phyloP scores from a whole-genome alignment of 176 grass and related monocot species.

The Ensete glaucum region DNA sequence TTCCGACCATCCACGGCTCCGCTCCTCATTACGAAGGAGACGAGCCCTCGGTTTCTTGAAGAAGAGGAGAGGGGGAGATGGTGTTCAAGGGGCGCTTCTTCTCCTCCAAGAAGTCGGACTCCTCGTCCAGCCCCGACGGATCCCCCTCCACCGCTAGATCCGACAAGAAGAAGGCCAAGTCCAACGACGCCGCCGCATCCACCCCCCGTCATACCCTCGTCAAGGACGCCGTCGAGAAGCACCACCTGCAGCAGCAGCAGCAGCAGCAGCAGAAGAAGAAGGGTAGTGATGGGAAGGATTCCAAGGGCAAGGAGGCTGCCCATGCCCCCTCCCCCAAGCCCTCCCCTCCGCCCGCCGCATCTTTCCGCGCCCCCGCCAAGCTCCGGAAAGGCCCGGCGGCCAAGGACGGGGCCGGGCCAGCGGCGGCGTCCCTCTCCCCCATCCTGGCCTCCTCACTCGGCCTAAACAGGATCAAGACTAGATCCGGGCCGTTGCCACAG shows the following conservation, averaged over 20 bases:
- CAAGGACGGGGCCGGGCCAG: background rate
- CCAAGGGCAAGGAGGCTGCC: conserved; percentile 15
- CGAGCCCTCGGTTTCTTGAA: background rate
- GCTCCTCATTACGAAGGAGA: too few species aligned
- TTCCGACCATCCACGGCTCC: too few species aligned
- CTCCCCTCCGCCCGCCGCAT: background rate
- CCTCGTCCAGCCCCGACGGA: conserved; percentile 75
- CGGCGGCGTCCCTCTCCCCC: conserved; percentile 38
- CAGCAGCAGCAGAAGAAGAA: conserved; percentile 16
- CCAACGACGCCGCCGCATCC: background rate
- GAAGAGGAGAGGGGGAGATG: conserved; percentile 24
- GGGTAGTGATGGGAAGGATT: conserved; percentile 11
- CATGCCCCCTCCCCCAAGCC: background rate
- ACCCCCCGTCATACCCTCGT: conserved; percentile 6
- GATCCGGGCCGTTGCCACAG: conserved; percentile 96
- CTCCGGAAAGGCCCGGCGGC: conserved; percentile 29
- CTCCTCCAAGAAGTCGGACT: conserved; percentile 64
- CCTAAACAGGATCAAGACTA: conserved; percentile 99
- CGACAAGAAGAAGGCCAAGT: conserved; percentile 18
- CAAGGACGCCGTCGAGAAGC: conserved; percentile 14
- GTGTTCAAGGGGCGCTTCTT: conserved; percentile 98
- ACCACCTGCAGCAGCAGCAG: conserved; percentile 12
- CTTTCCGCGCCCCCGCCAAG: background rate
- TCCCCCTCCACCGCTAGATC: conserved; percentile 35
- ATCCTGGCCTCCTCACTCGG: conserved; percentile 96